These are phyloP conservation scores for Vigna hirtella DNA, from an alignment of 306 rosid species.

Conservation along the genomic window DNA sequence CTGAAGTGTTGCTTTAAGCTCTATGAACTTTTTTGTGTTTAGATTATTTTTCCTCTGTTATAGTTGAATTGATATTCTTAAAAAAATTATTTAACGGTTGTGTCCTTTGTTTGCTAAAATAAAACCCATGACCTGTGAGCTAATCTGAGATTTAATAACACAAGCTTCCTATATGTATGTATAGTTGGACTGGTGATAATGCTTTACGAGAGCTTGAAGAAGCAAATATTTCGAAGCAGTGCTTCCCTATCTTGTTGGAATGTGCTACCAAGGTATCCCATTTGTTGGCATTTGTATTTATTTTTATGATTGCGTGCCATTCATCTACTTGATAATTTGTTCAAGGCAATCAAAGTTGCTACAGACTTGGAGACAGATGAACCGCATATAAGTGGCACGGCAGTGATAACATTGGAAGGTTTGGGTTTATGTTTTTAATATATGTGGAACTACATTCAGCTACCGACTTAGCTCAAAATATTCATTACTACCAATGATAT, in stretches of 20 bases:
- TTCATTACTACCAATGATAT: slow-evolving; percentile 37
- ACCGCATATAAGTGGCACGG: slow-evolving; percentile 78
- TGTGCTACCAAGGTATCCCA: slow-evolving; percentile 82
- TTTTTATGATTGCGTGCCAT: slow-evolving; percentile 37
- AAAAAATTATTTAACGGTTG: background rate
- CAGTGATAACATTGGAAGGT: slow-evolving; percentile 89
- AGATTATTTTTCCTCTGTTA: background rate
- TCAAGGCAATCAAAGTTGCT: slow-evolving; percentile 85
- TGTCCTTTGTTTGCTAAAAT: background rate
- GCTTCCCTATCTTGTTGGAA: slow-evolving; percentile 85
- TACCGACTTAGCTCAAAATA: slow-evolving; percentile 32
- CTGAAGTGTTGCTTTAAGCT: slow-evolving; percentile 34
- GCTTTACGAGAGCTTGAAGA: slow-evolving; percentile 88
- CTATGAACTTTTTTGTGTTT: slow-evolving; percentile 6
- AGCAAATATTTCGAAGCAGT: slow-evolving; percentile 81
- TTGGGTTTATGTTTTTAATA: slow-evolving; percentile 37
- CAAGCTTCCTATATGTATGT: slow-evolving; percentile 39
- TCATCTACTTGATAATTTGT: slow-evolving; percentile 42
- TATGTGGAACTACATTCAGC: slow-evolving; percentile 24
- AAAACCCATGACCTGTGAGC: slow-evolving; percentile 20
- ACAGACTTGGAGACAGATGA: slow-evolving; percentile 69
- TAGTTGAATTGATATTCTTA: slow-evolving; percentile 31
- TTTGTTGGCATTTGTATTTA: slow-evolving; percentile 30
- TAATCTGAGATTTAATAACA: slow-evolving; percentile 27
- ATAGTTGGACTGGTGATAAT: slow-evolving; percentile 92